A percentile compares a stretch with the other conserved stretches of the same genome.
Conservation (phyloP, 768 basidiomycete species). For the Boletus insuetus region DNA sequence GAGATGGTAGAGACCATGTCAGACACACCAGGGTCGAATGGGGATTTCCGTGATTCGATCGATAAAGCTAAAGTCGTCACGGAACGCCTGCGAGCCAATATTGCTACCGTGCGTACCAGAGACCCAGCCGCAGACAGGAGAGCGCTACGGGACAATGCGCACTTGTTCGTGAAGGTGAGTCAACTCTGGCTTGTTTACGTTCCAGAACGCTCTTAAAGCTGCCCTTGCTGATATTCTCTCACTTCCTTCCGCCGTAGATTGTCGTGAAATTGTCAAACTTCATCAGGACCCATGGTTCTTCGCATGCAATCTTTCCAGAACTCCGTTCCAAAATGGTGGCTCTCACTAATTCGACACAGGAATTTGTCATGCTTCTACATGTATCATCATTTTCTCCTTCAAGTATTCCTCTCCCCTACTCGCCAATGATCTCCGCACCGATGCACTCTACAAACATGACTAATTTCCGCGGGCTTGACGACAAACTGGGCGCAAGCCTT, state of each 20-base stretch:
- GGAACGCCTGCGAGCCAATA: constrained; percentile 54
- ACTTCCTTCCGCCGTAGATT: constrained; percentile 41
- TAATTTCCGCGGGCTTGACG: constrained; percentile 34
- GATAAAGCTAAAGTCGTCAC: constrained; percentile 65
- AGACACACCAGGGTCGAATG: constrained; percentile 40
- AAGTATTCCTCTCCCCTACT: constrained; percentile 53
- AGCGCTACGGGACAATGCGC: constrained; percentile 72
- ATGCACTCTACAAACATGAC: constrained; percentile 11
- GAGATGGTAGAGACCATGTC: constrained; percentile 64
- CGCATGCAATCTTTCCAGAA: constrained; percentile 52
- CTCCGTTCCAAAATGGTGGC: constrained; percentile 71
- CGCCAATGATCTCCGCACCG: constrained; percentile 47
- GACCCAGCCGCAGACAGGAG: constrained; percentile 54
- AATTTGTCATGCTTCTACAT: constrained; percentile 82
- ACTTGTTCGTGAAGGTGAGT: constrained; percentile 76
- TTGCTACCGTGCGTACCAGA: constrained; percentile 56
- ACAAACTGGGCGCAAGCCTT: constrained; percentile 51
- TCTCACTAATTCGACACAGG: constrained; percentile 81
- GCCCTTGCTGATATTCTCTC: constrained; percentile 3
- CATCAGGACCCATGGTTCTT: constrained; percentile 61
- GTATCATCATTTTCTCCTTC: constrained; percentile 77
- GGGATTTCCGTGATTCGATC: constrained; percentile 52
- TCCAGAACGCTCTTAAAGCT: neutral
- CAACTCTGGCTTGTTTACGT: neutral
- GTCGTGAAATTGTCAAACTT: constrained; percentile 75